phyloP scores from a whole-genome alignment of 805 yeast species.

The Yamadazyma tumulicola region DNA sequence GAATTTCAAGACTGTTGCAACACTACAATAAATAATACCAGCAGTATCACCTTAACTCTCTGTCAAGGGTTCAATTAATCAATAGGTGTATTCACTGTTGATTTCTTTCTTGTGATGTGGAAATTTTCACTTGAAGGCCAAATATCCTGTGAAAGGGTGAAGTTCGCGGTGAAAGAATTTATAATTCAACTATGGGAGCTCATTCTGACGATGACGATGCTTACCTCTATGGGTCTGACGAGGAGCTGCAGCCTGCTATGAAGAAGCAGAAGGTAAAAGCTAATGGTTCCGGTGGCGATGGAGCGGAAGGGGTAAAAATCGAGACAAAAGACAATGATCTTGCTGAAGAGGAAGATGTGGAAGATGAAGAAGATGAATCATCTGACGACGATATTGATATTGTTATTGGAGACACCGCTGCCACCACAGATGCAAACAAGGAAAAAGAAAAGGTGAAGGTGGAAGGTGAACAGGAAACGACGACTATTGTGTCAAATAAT shows the following conservation, averaged over 20 bases:
- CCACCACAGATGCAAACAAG: conserved; percentile 17
- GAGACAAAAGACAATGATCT: conserved; percentile 33
- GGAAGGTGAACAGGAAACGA: conserved; percentile 23
- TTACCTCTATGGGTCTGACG: conserved; percentile 59
- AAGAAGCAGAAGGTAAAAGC: conserved; percentile 12
- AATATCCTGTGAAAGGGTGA: conserved; percentile 1
- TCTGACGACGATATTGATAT: conserved; percentile 77
- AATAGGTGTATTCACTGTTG: no score
- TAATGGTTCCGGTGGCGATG: conserved; percentile 11
- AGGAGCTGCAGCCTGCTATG: conserved; percentile 27
- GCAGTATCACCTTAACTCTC: no score
- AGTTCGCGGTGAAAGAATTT: conserved; percentile 3
- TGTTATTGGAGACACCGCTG: conserved; percentile 52
- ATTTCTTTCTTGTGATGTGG: no score
- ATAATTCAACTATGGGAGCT: conserved; percentile 3
- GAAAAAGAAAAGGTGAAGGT: conserved; percentile 10
- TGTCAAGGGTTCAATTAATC: no score
- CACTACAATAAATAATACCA: no score
- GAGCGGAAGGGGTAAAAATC: conserved; percentile 13
- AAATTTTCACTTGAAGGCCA: no score
- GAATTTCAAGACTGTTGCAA: no score
- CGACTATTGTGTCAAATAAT: conserved; percentile 33
- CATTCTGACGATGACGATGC: conserved; percentile 57
- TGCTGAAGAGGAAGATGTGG: conserved; percentile 41
- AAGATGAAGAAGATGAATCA: conserved; percentile 41